phyloP scores from a whole-genome alignment of 2,329 filamentous ascomycete genomes.

The Amauroascus niger region DNA sequence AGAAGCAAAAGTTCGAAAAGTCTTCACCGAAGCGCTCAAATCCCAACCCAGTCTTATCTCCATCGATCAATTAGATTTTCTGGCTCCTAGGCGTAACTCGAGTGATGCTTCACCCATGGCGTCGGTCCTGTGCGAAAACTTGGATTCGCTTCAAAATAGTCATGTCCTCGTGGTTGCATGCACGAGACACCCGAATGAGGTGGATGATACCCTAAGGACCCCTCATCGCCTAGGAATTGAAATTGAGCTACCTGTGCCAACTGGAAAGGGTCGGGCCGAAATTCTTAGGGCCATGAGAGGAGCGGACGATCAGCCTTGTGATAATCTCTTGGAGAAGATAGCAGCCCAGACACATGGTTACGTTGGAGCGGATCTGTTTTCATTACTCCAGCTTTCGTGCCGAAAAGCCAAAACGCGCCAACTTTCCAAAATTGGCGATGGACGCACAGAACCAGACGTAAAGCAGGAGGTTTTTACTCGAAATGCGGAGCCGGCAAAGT shows the following conservation, averaged over 20 bases:
- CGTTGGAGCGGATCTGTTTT: constrained; percentile 66
- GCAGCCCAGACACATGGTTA: constrained; percentile 77
- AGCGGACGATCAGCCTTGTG: constrained; percentile 41
- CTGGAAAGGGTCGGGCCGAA: constrained; percentile 57
- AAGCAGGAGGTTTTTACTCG: not conserved
- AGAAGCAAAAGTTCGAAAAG: constrained; percentile 51
- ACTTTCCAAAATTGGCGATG: constrained; percentile 12
- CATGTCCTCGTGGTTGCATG: constrained; percentile 65
- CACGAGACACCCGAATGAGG: constrained; percentile 60
- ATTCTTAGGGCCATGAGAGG: constrained; percentile 57
- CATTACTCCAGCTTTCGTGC: constrained; percentile 50
- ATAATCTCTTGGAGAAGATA: constrained; percentile 49
- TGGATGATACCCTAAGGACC: constrained; percentile 60
- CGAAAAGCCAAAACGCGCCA: constrained; percentile 31
- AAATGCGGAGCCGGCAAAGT: constrained; percentile 2
- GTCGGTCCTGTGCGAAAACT: constrained; percentile 33
- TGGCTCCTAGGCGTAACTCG: constrained; percentile 52
- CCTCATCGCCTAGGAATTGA: constrained; percentile 56
- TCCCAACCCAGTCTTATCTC: constrained; percentile 67
- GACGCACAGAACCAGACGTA: not conserved
- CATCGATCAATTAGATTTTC: constrained; percentile 65
- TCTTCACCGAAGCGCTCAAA: constrained; percentile 59
- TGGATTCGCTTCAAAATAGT: constrained; percentile 35
- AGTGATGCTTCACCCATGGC: constrained; percentile 32
- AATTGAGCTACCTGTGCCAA: constrained; percentile 68